Evolutionary conservation across 352 stramenopile species (phyloP).

Genomic region (Pythium myriotylum): DNA sequence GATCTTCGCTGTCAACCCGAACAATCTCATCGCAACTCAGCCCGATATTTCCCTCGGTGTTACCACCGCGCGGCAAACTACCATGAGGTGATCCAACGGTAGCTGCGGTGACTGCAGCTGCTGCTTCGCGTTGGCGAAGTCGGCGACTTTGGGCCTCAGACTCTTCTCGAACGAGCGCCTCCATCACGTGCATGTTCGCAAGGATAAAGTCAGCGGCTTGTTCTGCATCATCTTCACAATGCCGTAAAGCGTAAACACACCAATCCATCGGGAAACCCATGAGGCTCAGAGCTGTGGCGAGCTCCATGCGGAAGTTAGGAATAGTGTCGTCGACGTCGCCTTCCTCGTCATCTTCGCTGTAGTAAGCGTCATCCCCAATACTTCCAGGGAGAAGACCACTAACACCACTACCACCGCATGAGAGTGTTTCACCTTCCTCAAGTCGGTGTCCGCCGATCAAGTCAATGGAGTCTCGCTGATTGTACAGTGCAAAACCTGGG

Average conservation of each 20-base stretch:
- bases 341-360: constrained; percentile 84
- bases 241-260: constrained; percentile 80
- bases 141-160: constrained; percentile 52
- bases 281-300: constrained; percentile 75
- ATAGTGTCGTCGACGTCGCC: constrained; percentile 58
- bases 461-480: constrained; percentile 87
- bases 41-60: not conserved
- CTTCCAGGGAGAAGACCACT: constrained; percentile 27
- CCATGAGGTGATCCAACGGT: not conserved
- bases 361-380: constrained; percentile 73
- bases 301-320: constrained; percentile 85
- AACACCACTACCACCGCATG: constrained; percentile 31
- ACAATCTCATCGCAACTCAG: constrained; percentile 2
- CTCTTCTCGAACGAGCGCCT: constrained; percentile 77
- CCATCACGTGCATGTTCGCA: constrained; percentile 84
- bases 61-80: not conserved
- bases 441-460: constrained; percentile 83
- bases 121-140: constrained; percentile 44
- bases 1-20: constrained; percentile 7
- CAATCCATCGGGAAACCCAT: constrained; percentile 90
- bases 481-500: constrained; percentile 86
- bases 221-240: constrained; percentile 85
- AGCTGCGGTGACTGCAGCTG: constrained; percentile 16
- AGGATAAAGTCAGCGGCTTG: constrained; percentile 85
- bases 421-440: constrained; percentile 59